Percentiles rank a stretch among this genome's conserved stretches.
These are phyloP conservation scores for Aspergillus brunneoviolaceus DNA, from an alignment of 2,329 filamentous ascomycete species.

Conservation along the genomic window DNA sequence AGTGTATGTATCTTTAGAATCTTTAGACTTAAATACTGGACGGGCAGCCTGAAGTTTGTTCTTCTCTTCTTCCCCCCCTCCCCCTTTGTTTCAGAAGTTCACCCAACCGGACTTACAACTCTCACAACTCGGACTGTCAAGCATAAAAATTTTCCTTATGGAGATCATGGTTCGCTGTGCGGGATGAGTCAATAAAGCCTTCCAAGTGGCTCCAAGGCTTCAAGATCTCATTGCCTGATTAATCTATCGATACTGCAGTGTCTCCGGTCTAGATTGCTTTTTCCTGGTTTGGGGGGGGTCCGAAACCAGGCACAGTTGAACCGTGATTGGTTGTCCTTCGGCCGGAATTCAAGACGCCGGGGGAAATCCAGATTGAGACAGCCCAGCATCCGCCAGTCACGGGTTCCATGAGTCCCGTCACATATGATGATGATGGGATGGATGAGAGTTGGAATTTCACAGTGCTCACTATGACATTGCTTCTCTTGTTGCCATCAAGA, in stretches of 20 bases:
- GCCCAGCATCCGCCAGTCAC: too few species aligned
- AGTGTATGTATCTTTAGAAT: too few species aligned
- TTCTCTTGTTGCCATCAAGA: neutral
- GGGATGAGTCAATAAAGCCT: neutral
- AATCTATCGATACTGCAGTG: neutral
- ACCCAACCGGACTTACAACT: too few species aligned
- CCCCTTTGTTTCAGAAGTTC: neutral
- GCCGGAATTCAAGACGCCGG: neutral
- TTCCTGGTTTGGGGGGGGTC: neutral
- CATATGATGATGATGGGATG: neutral
- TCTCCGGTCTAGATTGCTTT: neutral
- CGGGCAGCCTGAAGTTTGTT: neutral
- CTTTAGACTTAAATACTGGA: too few species aligned
- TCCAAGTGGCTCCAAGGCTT: neutral
- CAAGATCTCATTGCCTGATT: neutral
- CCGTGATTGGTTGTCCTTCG: neutral
- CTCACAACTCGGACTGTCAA: neutral
- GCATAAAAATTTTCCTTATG: neutral
- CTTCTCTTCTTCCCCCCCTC: neutral
- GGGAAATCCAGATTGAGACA: neutral
- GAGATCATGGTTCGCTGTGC: neutral
- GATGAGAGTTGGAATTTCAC: neutral
- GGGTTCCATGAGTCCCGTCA: too few species aligned
- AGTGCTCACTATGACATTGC: neutral
- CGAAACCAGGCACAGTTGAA: constrained; percentile 2